phyloP scores from a whole-genome alignment of 345 rosid genomes.

The Euclidium syriacum region DNA sequence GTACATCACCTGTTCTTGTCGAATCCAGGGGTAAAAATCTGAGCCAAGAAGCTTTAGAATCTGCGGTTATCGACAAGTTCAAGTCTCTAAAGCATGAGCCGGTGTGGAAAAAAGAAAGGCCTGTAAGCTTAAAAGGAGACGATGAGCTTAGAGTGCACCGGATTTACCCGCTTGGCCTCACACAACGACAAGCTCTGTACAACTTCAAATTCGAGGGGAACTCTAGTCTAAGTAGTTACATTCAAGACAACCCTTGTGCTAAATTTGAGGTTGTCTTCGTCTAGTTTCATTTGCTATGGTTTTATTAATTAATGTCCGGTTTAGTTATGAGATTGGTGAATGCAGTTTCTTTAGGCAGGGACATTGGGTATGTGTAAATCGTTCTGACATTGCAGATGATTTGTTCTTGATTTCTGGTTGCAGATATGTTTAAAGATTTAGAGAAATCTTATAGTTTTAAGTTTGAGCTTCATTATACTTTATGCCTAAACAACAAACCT shows the following conservation, averaged over 20 bases:
- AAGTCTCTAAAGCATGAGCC: conserved; percentile 59
- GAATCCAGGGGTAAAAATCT: conserved; percentile 44
- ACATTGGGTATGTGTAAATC: not conserved
- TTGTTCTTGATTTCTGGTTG: not conserved
- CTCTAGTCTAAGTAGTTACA: conserved; percentile 47
- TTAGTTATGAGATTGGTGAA: conserved; percentile 12
- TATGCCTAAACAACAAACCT: not conserved
- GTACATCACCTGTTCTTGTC: not conserved
- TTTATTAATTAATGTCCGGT: too few species aligned
- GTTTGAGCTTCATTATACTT: not conserved
- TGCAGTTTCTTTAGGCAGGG: conserved; percentile 8
- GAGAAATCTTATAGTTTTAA: not conserved
- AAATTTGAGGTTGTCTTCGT: conserved; percentile 82
- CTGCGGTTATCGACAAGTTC: conserved; percentile 58
- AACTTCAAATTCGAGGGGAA: conserved; percentile 58
- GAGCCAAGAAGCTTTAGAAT: conserved; percentile 53
- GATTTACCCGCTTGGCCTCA: conserved; percentile 79
- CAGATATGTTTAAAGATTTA: not conserved
- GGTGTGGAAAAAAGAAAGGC: conserved; percentile 85
- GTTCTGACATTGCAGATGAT: conserved; percentile 1
- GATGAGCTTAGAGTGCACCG: conserved; percentile 52
- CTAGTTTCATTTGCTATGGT: conserved; percentile 28
- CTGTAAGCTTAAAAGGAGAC: conserved; percentile 63
- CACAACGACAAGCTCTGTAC: conserved; percentile 85
- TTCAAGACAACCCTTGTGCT: conserved; percentile 63